Evolutionary conservation across 331 rosid genomes (phyloP).

Genomic region (Malus hybrid): DNA sequence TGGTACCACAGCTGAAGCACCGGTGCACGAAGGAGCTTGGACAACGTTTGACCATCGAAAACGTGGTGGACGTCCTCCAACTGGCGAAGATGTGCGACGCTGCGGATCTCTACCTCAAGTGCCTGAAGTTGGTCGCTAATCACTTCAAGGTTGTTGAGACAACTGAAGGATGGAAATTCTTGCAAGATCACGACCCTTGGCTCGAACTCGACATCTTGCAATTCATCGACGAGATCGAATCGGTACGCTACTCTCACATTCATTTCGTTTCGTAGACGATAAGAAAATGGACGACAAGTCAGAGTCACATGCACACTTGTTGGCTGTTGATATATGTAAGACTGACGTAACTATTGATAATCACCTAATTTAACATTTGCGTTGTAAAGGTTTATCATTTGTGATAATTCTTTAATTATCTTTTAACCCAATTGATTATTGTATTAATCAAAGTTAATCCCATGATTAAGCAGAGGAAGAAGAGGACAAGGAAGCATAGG

Average conservation of each 20-base stretch:
- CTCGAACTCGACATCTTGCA: constrained; percentile 54
- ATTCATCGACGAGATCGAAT: constrained; percentile 49
- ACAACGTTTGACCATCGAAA: constrained; percentile 35
- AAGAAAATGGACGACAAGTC: no score
- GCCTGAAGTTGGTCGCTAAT: constrained; percentile 38
- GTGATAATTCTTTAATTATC: background rate
- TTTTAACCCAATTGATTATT: background rate
- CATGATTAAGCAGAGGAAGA: constrained; percentile 45
- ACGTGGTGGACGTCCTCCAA: constrained; percentile 75
- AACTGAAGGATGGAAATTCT: constrained; percentile 78
- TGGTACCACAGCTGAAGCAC: constrained; percentile 52
- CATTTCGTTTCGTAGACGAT: background rate
- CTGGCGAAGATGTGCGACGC: constrained; percentile 79
- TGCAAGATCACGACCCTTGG: constrained; percentile 56
- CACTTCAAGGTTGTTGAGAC: constrained; percentile 44
- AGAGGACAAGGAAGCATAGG: constrained; percentile 41
- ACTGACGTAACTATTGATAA: no score
- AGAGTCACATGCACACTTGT: no score
- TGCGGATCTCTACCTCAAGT: constrained; percentile 68
- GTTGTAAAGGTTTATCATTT: no score
- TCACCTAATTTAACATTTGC: no score
- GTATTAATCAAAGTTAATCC: background rate
- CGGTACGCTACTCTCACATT: constrained; percentile 25
- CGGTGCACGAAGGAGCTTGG: constrained; percentile 40
- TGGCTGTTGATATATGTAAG: no score